Conservation (phyloP, 495 filamentous ascomycete genomes). For the Neurospora sublineolata region DNA sequence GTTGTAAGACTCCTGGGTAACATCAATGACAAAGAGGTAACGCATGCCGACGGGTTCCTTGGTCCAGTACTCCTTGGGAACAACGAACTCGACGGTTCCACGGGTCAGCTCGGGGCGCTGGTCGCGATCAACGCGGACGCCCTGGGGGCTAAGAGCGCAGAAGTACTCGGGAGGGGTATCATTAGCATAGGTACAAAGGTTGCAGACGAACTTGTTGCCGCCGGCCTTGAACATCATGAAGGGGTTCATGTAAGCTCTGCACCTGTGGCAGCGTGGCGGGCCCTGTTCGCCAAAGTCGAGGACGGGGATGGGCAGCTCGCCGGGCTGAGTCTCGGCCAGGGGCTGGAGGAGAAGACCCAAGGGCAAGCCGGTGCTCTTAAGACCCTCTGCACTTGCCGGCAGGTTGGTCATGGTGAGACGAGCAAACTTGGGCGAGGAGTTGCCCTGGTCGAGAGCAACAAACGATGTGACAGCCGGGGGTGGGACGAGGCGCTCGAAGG, state of each 20-base stretch:
- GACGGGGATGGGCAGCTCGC: slow-evolving; percentile 80
- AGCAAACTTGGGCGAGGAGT: slow-evolving; percentile 88
- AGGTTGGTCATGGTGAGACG: slow-evolving; percentile 88
- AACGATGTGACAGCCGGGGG: slow-evolving; percentile 86
- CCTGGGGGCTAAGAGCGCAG: slow-evolving; percentile 76
- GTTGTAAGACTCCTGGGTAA: slow-evolving; percentile 77
- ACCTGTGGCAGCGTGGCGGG: slow-evolving; percentile 85
- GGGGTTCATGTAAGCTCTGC: slow-evolving; percentile 94
- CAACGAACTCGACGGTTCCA: slow-evolving; percentile 90
- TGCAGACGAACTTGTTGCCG: slow-evolving; percentile 94
- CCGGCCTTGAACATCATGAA: slow-evolving; percentile 96
- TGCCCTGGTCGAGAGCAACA: slow-evolving; percentile 88
- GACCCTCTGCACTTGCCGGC: slow-evolving; percentile 68
- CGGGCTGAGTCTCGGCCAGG: slow-evolving; percentile 68
- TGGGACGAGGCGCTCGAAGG: slow-evolving; percentile 81
- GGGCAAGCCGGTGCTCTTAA: slow-evolving; percentile 67
- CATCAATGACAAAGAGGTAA: slow-evolving; percentile 88
- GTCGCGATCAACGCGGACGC: slow-evolving; percentile 75
- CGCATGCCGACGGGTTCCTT: slow-evolving; percentile 82
- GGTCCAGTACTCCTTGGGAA: slow-evolving; percentile 97
- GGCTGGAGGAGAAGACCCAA: slow-evolving; percentile 85
- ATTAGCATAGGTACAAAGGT: slow-evolving; percentile 96
- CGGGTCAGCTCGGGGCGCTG: slow-evolving; percentile 81
- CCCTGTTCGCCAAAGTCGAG: slow-evolving; percentile 90
- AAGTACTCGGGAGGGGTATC: slow-evolving; percentile 91